Evolutionary conservation across 192 early-diverging fungal species (phyloP).

Genomic region (Globomyces pollinis-pini): DNA sequence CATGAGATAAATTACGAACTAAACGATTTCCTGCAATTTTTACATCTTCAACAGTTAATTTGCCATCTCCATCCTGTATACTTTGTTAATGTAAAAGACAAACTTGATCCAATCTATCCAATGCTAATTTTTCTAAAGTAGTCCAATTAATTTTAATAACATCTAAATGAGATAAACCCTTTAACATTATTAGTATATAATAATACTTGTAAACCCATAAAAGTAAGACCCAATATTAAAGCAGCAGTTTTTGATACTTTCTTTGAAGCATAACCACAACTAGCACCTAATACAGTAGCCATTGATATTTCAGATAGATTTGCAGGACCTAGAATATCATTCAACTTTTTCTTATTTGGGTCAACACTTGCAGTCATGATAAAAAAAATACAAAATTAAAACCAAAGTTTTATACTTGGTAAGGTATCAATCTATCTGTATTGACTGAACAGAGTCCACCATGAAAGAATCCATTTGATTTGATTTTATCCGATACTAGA

Average conservation of each 20-base stretch:
- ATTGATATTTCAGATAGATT: not conserved
- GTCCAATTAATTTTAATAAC: conserved; percentile 5
- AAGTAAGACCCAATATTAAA: not conserved
- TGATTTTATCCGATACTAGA: too few relatives aligned
- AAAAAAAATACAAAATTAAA: too few relatives aligned
- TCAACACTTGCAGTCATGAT: too few relatives aligned
- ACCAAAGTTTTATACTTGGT: too few relatives aligned
- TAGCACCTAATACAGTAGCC: not conserved
- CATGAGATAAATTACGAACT: not conserved
- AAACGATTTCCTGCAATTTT: not conserved
- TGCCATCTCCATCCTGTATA: conserved; percentile 5
- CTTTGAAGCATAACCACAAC: not conserved
- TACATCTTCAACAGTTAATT: not conserved
- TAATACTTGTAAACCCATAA: conserved; percentile 7
- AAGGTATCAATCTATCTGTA: too few relatives aligned
- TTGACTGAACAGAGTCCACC: too few relatives aligned
- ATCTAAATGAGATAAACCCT: not conserved
- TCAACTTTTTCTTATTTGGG: too few relatives aligned
- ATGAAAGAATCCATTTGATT: too few relatives aligned
- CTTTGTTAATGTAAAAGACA: too few relatives aligned
- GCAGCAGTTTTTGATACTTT: conserved; percentile 5
- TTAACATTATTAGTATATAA: not conserved
- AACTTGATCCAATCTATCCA: not conserved
- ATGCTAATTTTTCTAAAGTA: not conserved
- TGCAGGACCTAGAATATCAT: not conserved